Percentiles rank a stretch among this genome's conserved stretches.
These are phyloP conservation scores for Pyricularia pennisetigena DNA, from an alignment of 2,329 filamentous ascomycete species.

Conservation along the genomic window DNA sequence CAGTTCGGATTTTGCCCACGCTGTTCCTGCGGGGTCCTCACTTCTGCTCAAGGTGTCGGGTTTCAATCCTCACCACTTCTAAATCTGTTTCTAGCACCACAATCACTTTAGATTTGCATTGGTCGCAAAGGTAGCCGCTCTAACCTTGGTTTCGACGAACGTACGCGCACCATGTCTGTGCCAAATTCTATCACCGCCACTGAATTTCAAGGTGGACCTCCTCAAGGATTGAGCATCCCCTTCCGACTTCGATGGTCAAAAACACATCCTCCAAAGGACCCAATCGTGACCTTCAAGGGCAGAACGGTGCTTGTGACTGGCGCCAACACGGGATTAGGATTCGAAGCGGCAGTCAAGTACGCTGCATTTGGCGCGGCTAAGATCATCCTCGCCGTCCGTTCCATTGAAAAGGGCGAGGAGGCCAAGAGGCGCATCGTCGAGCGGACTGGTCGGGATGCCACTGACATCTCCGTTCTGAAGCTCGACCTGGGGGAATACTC, in stretches of 20 bases:
- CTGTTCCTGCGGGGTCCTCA: neutral
- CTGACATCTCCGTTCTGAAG: neutral
- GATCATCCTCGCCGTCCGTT: constrained; percentile 27
- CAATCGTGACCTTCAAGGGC: constrained; percentile 8
- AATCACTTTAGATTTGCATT: neutral
- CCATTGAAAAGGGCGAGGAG: constrained; percentile 27
- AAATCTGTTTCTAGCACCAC: neutral
- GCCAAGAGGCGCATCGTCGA: constrained; percentile 23
- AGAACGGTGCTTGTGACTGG: constrained; percentile 28
- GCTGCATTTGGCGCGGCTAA: constrained; percentile 19
- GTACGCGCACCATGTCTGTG: neutral
- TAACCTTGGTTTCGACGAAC: neutral
- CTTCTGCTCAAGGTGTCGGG: neutral
- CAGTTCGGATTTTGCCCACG: neutral
- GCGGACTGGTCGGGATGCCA: neutral
- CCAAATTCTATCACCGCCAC: neutral
- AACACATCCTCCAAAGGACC: constrained; percentile 2
- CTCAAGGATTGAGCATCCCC: neutral
- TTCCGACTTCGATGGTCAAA: neutral
- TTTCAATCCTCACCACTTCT: neutral
- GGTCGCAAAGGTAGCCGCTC: neutral
- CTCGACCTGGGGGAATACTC: constrained; percentile 1
- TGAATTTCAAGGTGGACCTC: neutral
- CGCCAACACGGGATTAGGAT: constrained; percentile 28
- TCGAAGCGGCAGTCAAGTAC: constrained; percentile 25